Conservation (phyloP, 768 basidiomycete genomes). For the Tricholoma terreum region DNA sequence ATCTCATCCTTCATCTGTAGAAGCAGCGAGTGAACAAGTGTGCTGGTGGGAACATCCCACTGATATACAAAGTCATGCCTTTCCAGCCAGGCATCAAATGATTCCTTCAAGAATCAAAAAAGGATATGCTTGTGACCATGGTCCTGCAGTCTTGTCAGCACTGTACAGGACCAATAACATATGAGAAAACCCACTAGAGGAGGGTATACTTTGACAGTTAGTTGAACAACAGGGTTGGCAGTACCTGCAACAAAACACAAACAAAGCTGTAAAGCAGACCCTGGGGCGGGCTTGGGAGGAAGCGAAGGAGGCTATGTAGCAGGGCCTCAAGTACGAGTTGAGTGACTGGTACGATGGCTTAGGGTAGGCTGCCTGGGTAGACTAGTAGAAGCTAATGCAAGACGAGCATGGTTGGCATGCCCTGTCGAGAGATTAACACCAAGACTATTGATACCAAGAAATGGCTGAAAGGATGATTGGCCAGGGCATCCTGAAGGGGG, state of each 20-base stretch:
- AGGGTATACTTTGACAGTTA: not conserved
- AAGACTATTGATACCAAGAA: not conserved
- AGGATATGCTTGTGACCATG: not conserved
- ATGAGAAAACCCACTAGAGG: not conserved
- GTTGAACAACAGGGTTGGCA: not conserved
- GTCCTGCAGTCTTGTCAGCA: not conserved
- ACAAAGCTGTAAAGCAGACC: not conserved
- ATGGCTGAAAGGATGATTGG: not conserved
- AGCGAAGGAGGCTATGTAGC: not conserved
- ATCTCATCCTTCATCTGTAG: not conserved
- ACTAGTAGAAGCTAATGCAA: not conserved
- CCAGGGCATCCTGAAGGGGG: not conserved
- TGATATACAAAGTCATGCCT: not conserved
- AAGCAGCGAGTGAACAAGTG: not conserved
- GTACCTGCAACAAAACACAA: not conserved
- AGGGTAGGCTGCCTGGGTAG: not conserved
- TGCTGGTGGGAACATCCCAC: not conserved
- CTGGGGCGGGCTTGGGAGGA: not conserved
- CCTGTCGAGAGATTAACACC: not conserved
- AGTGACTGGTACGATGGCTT: not conserved
- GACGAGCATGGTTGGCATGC: not conserved
- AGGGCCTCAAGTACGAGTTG: not conserved
- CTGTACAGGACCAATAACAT: not conserved
- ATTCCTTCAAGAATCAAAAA: not conserved
- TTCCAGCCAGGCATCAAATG: not conserved